phyloP scores from a whole-genome alignment of 768 basidiomycete species.

The Clavulina sp. region DNA sequence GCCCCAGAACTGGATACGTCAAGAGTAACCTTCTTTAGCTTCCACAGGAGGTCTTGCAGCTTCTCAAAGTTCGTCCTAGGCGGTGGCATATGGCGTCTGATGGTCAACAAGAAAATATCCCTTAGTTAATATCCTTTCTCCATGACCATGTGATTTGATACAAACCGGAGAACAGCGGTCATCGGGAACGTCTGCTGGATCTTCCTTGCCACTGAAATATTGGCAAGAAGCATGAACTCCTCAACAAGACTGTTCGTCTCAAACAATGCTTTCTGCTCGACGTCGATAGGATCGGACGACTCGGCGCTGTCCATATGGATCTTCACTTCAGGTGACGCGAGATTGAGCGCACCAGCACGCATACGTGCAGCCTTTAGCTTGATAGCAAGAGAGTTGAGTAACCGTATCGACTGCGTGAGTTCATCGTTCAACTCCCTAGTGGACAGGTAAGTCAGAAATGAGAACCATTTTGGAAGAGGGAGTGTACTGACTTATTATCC shows the following conservation, averaged over 20 bases:
- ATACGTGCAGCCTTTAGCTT: slow-evolving; percentile 76
- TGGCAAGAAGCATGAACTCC: slow-evolving; percentile 98
- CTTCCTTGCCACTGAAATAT: slow-evolving; percentile 79
- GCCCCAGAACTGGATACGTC: slow-evolving; percentile 87
- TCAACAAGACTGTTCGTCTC: slow-evolving; percentile 97
- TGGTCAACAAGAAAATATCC: neutral
- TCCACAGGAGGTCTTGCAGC: slow-evolving; percentile 76
- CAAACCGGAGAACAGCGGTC: slow-evolving; percentile 77
- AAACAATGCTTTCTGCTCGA: slow-evolving; percentile 80
- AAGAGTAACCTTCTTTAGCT: slow-evolving; percentile 62
- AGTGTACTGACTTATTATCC: slow-evolving; percentile 61
- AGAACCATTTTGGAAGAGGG: neutral
- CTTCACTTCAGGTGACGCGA: slow-evolving; percentile 96
- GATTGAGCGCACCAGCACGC: slow-evolving; percentile 91
- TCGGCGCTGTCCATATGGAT: slow-evolving; percentile 89
- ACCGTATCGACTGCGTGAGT: slow-evolving; percentile 67
- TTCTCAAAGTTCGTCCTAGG: slow-evolving; percentile 91
- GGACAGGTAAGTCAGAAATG: neutral
- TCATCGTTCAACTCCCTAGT: slow-evolving; percentile 42
- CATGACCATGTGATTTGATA: neutral
- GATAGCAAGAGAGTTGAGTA: slow-evolving; percentile 72
- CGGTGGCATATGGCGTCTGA: slow-evolving; percentile 77
- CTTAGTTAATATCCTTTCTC: neutral
- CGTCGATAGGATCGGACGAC: slow-evolving; percentile 88
- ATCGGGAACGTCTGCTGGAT: slow-evolving; percentile 92